Conservation (phyloP, 371 early-diverging fungal genomes). For the Synchytrium microbalum region DNA sequence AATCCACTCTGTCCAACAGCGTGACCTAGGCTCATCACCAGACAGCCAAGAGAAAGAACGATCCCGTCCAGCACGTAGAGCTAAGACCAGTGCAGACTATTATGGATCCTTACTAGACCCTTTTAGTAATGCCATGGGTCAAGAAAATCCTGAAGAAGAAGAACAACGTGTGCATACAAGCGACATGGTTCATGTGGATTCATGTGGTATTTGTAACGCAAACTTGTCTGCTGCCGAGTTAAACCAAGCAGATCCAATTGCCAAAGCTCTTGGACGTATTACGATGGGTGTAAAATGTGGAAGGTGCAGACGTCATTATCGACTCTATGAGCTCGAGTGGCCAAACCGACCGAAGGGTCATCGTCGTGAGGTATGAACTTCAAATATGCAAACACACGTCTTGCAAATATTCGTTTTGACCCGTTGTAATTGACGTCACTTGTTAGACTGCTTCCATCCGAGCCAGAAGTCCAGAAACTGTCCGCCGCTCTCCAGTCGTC, state of each 20-base stretch:
- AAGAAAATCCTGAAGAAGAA: background rate
- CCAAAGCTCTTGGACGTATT: background rate
- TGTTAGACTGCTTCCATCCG: background rate
- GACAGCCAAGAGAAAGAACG: background rate
- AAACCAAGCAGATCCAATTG: background rate
- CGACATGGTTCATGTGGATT: background rate
- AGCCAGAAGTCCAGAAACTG: background rate
- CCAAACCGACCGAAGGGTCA: background rate
- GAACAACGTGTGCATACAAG: background rate
- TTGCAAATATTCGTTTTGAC: too few relatives aligned
- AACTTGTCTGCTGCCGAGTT: background rate
- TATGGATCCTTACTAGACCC: too few relatives aligned
- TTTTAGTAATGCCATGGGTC: background rate
- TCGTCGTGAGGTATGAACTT: background rate
- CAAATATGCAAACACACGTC: too few relatives aligned
- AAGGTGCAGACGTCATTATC: background rate
- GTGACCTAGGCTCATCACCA: background rate
- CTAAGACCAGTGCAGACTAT: background rate
- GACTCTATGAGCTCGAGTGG: background rate
- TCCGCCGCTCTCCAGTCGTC: background rate
- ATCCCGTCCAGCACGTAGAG: background rate
- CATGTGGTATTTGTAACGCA: background rate
- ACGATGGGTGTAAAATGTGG: background rate
- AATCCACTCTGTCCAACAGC: too few relatives aligned
- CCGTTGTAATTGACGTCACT: background rate